These are phyloP conservation scores for Ogataea paradorogensis DNA, from an alignment of 805 yeast species.

Conservation along the genomic window DNA sequence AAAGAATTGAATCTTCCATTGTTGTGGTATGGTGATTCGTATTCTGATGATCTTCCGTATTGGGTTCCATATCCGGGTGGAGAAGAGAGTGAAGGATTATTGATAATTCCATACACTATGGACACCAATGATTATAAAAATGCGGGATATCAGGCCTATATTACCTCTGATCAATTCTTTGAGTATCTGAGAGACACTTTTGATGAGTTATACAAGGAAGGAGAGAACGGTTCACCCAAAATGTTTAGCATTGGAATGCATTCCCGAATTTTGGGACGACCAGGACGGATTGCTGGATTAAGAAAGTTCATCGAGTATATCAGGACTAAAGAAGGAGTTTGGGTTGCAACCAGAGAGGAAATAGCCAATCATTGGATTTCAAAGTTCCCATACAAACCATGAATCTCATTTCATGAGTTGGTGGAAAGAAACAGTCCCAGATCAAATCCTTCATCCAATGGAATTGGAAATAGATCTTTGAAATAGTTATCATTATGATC, in stretches of 20 bases:
- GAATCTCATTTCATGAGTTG: neutral
- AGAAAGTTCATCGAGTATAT: constrained; percentile 35
- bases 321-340: constrained; percentile 32
- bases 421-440: constrained; percentile 8
- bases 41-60: constrained; percentile 37
- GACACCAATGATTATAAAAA: constrained; percentile 29
- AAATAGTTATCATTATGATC: constrained; percentile 11
- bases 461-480: constrained; percentile 18
- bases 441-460: constrained; percentile 13
- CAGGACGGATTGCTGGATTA: constrained; percentile 36
- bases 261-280: constrained; percentile 35
- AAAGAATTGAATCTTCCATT: constrained; percentile 31
- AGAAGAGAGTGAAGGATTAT: constrained; percentile 22
- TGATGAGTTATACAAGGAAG: constrained; percentile 36
- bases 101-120: constrained; percentile 29
- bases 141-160: constrained; percentile 24
- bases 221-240: constrained; percentile 24
- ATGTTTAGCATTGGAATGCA: constrained; percentile 39
- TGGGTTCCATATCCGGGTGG: constrained; percentile 29
- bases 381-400: constrained; percentile 11
- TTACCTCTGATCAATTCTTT: constrained; percentile 25
- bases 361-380: constrained; percentile 28
- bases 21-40: constrained; percentile 35
- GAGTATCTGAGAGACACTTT: constrained; percentile 36
- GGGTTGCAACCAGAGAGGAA: constrained; percentile 39